Conservation (phyloP, 1,284 basidiomycete genomes). For the Heterobasidion parviporum region DNA sequence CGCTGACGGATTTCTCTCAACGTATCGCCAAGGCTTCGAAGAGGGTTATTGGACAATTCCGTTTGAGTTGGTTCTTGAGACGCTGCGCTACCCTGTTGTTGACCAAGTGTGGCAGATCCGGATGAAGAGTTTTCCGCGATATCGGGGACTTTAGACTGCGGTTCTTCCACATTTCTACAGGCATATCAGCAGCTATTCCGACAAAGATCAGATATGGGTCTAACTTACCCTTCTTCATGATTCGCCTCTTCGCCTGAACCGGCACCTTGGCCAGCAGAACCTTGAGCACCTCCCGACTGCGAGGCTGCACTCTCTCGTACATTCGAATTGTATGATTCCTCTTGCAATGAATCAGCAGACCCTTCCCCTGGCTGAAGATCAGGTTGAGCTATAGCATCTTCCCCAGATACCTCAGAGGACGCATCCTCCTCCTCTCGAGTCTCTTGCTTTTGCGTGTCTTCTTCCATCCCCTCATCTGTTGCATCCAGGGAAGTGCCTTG, state of each 20-base stretch:
- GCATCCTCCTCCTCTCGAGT: neutral
- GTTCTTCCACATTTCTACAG: neutral
- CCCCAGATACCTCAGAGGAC: neutral
- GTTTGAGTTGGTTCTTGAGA: slow-evolving; percentile 29
- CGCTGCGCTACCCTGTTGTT: slow-evolving; percentile 36
- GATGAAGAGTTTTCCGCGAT: slow-evolving; percentile 5
- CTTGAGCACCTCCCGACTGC: slow-evolving; percentile 3
- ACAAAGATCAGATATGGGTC: neutral
- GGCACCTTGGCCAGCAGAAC: slow-evolving; percentile 11
- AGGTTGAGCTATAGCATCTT: slow-evolving; percentile 26
- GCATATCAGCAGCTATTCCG: neutral
- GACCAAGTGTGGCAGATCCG: neutral
- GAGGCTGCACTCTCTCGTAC: slow-evolving; percentile 2
- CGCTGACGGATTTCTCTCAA: slow-evolving; percentile 79
- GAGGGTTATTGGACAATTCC: slow-evolving; percentile 41
- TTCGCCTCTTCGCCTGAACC: slow-evolving; percentile 5
- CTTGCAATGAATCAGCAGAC: slow-evolving; percentile 6
- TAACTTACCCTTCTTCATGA: slow-evolving; percentile 8
- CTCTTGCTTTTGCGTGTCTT: slow-evolving; percentile 5
- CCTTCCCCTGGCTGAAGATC: slow-evolving; percentile 31
- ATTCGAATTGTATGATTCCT: slow-evolving; percentile 11
- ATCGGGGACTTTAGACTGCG: neutral
- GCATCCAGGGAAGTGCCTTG: neutral
- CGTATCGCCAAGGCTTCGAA: slow-evolving; percentile 83
- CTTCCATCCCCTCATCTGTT: neutral